A percentile compares a stretch with the other conserved stretches of the same genome.
Evolutionary conservation across 1,139 yeast genomes (phyloP).

Genomic region (Scheffersomyces stambukii): DNA sequence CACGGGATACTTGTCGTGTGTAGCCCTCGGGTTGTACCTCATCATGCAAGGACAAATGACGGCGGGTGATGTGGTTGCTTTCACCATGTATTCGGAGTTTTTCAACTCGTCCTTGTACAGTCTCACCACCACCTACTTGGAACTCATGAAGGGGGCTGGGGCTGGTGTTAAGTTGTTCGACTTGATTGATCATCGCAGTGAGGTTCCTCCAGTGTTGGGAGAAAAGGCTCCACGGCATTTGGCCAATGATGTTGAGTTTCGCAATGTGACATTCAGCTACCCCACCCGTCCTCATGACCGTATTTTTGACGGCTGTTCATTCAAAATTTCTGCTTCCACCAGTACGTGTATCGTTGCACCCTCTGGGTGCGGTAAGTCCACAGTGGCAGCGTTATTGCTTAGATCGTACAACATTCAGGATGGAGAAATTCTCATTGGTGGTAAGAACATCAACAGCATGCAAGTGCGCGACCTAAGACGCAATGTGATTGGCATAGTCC

Average conservation of each 20-base stretch:
- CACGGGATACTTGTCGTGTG: constrained; percentile 42
- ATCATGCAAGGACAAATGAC: constrained; percentile 42
- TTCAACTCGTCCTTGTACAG: constrained; percentile 48
- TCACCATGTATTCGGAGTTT: constrained; percentile 47
- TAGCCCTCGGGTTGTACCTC: constrained; percentile 42
- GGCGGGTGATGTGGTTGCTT: constrained; percentile 46
- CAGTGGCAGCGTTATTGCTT: constrained; percentile 69
- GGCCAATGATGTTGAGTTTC: constrained; percentile 59
- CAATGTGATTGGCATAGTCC: constrained; percentile 71
- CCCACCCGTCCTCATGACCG: constrained; percentile 83
- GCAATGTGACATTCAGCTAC: constrained; percentile 67
- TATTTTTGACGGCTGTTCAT: constrained; percentile 61
- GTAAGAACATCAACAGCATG: constrained; percentile 55
- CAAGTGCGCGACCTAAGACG: constrained; percentile 71
- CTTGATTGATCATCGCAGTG: constrained; percentile 41
- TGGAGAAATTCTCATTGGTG: constrained; percentile 68
- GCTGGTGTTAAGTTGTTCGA: constrained; percentile 49
- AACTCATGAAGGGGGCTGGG: constrained; percentile 54
- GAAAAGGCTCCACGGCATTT: constrained; percentile 32
- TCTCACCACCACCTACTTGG: constrained; percentile 49
- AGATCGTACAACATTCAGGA: constrained; percentile 57
- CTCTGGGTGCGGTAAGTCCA: constrained; percentile 90
- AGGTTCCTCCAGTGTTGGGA: constrained; percentile 42
- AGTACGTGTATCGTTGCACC: constrained; percentile 89
- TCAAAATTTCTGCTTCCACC: constrained; percentile 63